Evolutionary conservation across 306 rosid species (phyloP).

Genomic region (Vicia faba): DNA sequence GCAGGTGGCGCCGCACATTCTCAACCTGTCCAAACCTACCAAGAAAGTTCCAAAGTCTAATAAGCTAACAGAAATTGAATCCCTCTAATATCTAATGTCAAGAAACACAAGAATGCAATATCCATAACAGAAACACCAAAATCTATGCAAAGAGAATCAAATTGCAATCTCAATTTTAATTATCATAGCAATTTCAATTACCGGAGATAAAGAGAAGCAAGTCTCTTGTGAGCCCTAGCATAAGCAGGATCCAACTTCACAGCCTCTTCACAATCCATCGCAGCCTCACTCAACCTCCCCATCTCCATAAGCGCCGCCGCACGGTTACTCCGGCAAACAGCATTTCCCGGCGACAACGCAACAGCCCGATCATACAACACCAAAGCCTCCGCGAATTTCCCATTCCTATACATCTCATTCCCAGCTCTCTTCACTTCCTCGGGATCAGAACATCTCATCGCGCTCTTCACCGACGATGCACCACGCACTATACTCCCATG

Average conservation of each 20-base stretch:
- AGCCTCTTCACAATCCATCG: slow-evolving; percentile 81
- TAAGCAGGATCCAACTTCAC: slow-evolving; percentile 71
- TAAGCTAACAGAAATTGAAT: slow-evolving; percentile 7
- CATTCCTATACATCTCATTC: slow-evolving; percentile 65
- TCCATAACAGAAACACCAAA: neutral
- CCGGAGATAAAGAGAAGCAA: slow-evolving; percentile 84
- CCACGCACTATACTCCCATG: slow-evolving; percentile 83
- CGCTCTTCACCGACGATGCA: slow-evolving; percentile 43
- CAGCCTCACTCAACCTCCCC: slow-evolving; percentile 80
- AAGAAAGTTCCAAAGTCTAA: slow-evolving; percentile 33
- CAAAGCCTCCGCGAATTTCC: slow-evolving; percentile 74
- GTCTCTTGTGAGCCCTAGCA: slow-evolving; percentile 82
- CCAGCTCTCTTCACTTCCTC: slow-evolving; percentile 75
- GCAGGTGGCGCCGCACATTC: slow-evolving; percentile 60
- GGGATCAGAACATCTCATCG: slow-evolving; percentile 58
- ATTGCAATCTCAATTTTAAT: neutral
- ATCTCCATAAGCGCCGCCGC: slow-evolving; percentile 85
- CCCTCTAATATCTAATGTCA: slow-evolving; percentile 7
- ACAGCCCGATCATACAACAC: slow-evolving; percentile 83
- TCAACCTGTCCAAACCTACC: slow-evolving; percentile 77
- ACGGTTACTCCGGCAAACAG: slow-evolving; percentile 75
- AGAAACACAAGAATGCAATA: neutral
- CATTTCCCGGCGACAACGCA: slow-evolving; percentile 63
- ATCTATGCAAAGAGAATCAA: slow-evolving; percentile 3
- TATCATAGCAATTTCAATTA: slow-evolving; percentile 19